Evolutionary conservation across 2,329 filamentous ascomycete genomes (phyloP), one percentile per base, ranked within the genome.

Genomic region (Neofusicoccum sp.): DNA sequence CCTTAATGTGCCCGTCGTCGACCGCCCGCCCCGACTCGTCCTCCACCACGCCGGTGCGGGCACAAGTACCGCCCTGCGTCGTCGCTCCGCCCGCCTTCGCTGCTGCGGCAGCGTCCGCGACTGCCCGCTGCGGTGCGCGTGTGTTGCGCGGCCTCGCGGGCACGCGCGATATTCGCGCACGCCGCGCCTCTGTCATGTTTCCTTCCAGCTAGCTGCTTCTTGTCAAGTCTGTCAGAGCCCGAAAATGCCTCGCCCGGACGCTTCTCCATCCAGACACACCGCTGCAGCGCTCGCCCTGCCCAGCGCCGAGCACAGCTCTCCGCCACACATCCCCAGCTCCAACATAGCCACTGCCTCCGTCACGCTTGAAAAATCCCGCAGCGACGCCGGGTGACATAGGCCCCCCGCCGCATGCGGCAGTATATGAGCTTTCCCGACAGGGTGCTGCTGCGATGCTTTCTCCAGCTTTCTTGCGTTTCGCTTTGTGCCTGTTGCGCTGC

Each of bases 161-260:
- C 8, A 20, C 2, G 20, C 20, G 20, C n/a, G 51, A 56, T 30
- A 43, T 33, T 56, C 33, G 51, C 51, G 51, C 51, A 43, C 3
- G 9, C 36, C 6, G 8, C 7, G 36, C 36, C 36, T 56, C 31
- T 56, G 51, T 56, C 51, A 56, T 40, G 51, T 43, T 43, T 33
- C 51, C 41, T 56, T 43, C 14, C 51, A 56, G 51, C 51, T 56
- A 56, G 51, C 36, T 38, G 31, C n/a, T 26, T 38, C 43, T 43
- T 56, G 51, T 56, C 51, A 43, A 33, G 9, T 9, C 49, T 26
- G 28, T 56, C 36, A 56, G 26, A 36, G 20, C 49, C 20, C 1
- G 51, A 43, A 56, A 56, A 56, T 56, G 51, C 51, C 51, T 40
- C 51, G 43, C 26, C 51, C 9, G 14, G 26, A 26, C 24, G 51